Evolutionary conservation across 164 flowering plant species (phyloP), one percentile per base, ranked within the genome.

Genomic region (Magnolia officinalis): DNA sequence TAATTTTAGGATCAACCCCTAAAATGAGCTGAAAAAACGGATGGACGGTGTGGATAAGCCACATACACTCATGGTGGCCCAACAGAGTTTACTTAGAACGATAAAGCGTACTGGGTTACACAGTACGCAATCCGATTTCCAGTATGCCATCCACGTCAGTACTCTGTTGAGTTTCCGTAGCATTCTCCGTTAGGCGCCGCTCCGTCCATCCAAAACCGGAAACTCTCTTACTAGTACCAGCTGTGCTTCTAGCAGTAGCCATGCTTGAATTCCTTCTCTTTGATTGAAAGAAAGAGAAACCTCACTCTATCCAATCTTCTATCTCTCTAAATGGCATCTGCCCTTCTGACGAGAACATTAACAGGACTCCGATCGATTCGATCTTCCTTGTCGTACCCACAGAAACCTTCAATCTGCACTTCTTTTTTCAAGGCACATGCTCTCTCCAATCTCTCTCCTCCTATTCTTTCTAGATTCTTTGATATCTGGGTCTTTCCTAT

Each of bases 281-380:
- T 10, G 18, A 72, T 51, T 51, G 74, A 37, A 72, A 55, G n/a
- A 16, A 55, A 21, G 55, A 20, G 37, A 52, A 9, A 24, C 9
- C 68, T 8, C 6, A 0, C 10, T 58, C 16, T 72, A 23, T 29
- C 50, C 31, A 29, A 37, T 31, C 50, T 29, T 65, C 31, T 7
- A 14, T 31, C 6, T 72, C 10, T 10, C 23, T 66, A 74, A 72
- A 90, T 91, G 95, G 92, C 90, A 69, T 82, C 92, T 5, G 21
- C 89, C 66, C 76, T 86, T 74, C 69, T 87, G 51, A 76, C 83
- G 11, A 85, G 83, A 77, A 74, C 87, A 50, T 75, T 89, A 4
- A 75, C 80, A 58, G 83, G 85, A 52, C 80, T 77, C 69, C 86
- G 88, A 26, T 72, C 85, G 70, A 8, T 83, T 82, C 87, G 79